Percentiles rank a stretch among this genome's conserved stretches.
phyloP scores from a whole-genome alignment of 2,329 filamentous ascomycete species.

The Trichoderma arundinaceum region DNA sequence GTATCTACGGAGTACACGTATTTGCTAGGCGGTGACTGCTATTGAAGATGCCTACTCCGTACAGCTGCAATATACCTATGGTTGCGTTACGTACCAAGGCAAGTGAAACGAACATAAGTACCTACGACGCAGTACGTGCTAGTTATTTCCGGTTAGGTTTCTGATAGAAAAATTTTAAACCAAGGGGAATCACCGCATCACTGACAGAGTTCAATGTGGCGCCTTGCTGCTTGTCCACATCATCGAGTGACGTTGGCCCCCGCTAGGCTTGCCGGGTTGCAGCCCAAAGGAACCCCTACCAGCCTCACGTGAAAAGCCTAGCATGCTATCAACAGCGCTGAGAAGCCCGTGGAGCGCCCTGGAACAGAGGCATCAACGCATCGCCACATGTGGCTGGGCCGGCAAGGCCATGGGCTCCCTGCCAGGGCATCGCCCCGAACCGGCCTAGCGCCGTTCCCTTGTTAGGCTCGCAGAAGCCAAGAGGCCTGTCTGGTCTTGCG shows the following conservation, averaged over 20 bases:
- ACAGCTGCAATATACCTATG: no score
- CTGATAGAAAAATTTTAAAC: not conserved
- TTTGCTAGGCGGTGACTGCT: no score
- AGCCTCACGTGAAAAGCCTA: constrained; percentile 11
- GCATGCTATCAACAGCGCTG: no score
- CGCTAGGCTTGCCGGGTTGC: constrained; percentile 23
- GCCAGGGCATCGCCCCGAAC: constrained; percentile 35
- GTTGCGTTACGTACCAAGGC: no score
- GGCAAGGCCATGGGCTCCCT: constrained; percentile 9
- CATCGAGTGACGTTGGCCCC: constrained; percentile 33
- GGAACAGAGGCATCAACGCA: not conserved
- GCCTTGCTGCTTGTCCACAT: constrained; percentile 31
- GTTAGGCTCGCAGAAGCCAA: constrained; percentile 41
- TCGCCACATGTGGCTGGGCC: constrained; percentile 32
- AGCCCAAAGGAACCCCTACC: not conserved
- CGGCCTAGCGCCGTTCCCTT: constrained; percentile 37
- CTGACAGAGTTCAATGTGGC: constrained; percentile 18
- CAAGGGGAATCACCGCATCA: constrained; percentile 5
- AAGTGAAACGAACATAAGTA: no score
- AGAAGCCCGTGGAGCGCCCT: no score
- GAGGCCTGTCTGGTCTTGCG: constrained; percentile 38
- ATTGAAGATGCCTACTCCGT: no score
- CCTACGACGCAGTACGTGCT: no score
- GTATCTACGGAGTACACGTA: no score
- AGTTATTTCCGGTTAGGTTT: no score